phyloP scores from a whole-genome alignment of 2,329 filamentous ascomycete species.

The Claviceps sp. region DNA sequence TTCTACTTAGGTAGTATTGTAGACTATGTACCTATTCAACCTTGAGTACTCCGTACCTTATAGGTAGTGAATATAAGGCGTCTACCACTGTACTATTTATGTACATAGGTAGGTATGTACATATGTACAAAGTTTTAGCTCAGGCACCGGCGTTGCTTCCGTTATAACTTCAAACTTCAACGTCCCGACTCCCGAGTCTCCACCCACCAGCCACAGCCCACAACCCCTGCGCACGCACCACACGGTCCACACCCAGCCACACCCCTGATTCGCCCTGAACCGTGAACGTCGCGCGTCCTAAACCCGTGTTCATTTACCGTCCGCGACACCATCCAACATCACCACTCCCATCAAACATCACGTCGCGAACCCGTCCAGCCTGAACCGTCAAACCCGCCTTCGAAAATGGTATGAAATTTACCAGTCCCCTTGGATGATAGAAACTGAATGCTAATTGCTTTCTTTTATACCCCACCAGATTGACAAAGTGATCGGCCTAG shows the following conservation, averaged over 20 bases:
- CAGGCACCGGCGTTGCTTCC: too few relatives aligned
- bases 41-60: too few relatives aligned
- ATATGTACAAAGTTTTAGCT: too few relatives aligned
- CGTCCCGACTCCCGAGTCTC: background rate
- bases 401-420: background rate
- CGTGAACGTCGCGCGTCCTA: background rate
- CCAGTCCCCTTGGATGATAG: too few relatives aligned
- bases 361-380: too few relatives aligned
- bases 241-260: background rate
- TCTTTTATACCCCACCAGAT: constrained; percentile 42
- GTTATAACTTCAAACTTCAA: too few relatives aligned
- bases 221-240: background rate
- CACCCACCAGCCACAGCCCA: background rate
- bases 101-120: too few relatives aligned
- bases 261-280: background rate
- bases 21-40: too few relatives aligned
- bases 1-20: too few relatives aligned
- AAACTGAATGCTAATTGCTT: background rate
- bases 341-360: background rate
- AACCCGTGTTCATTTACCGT: background rate
- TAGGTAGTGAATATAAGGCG: too few relatives aligned
- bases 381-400: background rate
- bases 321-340: background rate
- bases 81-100: too few relatives aligned
- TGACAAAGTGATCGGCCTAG: constrained; percentile 64